Base-by-base conservation (phyloP, 2,329 filamentous ascomycete species). In the Microthyrium microscopicum region DNA sequence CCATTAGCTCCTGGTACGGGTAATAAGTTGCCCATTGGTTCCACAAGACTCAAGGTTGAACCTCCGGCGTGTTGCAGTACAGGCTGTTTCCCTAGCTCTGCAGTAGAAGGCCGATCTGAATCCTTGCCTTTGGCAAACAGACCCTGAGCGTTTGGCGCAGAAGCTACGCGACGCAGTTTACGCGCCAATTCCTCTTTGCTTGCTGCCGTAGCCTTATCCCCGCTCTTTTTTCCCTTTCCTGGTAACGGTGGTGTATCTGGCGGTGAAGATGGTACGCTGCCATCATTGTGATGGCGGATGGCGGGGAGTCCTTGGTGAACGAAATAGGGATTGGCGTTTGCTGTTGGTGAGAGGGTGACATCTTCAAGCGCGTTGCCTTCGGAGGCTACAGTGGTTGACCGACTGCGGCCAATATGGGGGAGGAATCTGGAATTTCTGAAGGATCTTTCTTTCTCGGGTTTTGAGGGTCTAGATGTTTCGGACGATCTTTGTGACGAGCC, bases 281-380 rank as follows among this genome's bases (percentile, higher is more conserved):
- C 81, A 45, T 89, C 83, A 55, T 95, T 92, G 61, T 91, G 84
- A 60, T 98, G 89, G 51, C 87, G 77, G 46, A 95, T 64, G 42
- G 82, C 81, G 4, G 89, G 89, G 46, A 84, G 84, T 37, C 89
- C 89, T 58, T 98, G 89, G 53, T 95, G 89, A 44, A 76, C 80
- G 56, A 95, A 98, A 59, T 98, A 98, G 13, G 89, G 89, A 54
- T 98, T 98, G 42, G 84, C 87, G 50, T 87, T 75, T 33, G 85
- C 87, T 4, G 84, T 95, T 18, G 89, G 89, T 50, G 85, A 93
- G 48, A 92, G 67, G 40, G 72, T 66, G n/a, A n/a, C n/a, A 55
- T 94, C 85, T 45, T 94, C 87, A 42, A 94, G 68, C 38, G 77
- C 72, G 51, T 94, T 84, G 45, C 85, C 85, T 58, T 94, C 87